Evolutionary conservation across 208 protist species (phyloP), one percentile per base, ranked within the genome.

Genomic region (Naegleria lovaniensis): DNA sequence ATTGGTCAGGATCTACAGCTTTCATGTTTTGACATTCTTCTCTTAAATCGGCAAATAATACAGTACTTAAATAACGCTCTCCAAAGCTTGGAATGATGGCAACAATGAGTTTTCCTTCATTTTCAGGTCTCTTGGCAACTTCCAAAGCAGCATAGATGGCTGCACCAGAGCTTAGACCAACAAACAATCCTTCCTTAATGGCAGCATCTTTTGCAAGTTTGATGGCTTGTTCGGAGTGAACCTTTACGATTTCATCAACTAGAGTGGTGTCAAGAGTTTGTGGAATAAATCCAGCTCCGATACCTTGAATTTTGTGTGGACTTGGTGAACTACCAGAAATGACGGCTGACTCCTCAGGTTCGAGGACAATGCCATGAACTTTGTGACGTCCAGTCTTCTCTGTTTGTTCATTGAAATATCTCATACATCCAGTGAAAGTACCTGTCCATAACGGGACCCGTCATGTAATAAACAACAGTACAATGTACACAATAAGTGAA

Each of bases 281-380:
- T 16, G 96, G 96, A 83, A 98, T 93, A 90, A 98, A 97, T 85
- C 96, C 96, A 11, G 96, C 95, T 25, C 96, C 96, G 90, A 98
- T 97, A 38, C 96, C 96, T 93, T 98, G 96, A 87, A 98, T 98
- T 89, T 94, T 94, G 94, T 98, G 96, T 52, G 96, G 95, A 4
- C 95, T 94, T 13, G 96, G 94, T 55, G 7, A 91, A 40, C 94
- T 94, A 25, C 95, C 95, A 38, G 94, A 96, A 19, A 98, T 92
- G 86, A 97, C 96, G n/a, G 96, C 92, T 59, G 93, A 96, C 93
- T 97, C 96, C 11, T 92, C 93, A 13, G 96, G 96, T 93, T 98
- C 96, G 36, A 97, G 95, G 15, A 95, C 96, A 51, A 97, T 90
- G 89, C 96, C 94, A 38, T 94, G 92, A 83, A 94, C 90, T 58